Conservation (phyloP, 1,139 yeast genomes). For the Candida glucosophila region DNA sequence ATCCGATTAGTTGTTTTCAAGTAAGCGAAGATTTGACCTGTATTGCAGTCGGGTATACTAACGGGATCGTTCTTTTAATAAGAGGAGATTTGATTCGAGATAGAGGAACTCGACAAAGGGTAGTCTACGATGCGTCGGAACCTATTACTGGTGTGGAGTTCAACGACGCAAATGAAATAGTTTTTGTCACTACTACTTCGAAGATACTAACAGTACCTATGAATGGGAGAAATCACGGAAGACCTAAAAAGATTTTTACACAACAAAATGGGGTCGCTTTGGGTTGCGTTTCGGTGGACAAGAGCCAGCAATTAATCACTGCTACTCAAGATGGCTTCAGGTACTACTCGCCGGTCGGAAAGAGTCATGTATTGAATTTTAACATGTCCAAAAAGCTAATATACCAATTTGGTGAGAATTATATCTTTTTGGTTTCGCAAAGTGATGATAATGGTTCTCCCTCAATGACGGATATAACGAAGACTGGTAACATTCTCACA, state of each 20-base stretch:
- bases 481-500: neutral
- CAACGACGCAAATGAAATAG: conserved; percentile 32
- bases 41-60: conserved; percentile 76
- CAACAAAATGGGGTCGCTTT: conserved; percentile 60
- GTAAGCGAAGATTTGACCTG: conserved; percentile 52
- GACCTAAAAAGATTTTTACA: conserved; percentile 57
- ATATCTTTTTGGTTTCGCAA: conserved; percentile 50
- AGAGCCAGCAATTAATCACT: conserved; percentile 37
- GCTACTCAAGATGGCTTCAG: conserved; percentile 45
- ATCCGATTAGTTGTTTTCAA: conserved; percentile 63
- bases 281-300: conserved; percentile 49
- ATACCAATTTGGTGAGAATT: conserved; percentile 34
- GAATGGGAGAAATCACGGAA: conserved; percentile 67
- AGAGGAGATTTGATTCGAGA: conserved; percentile 87
- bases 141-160: conserved; percentile 76
- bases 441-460: conserved; percentile 7
- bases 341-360: conserved; percentile 47
- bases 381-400: conserved; percentile 53
- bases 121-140: conserved; percentile 61
- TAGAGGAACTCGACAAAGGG: conserved; percentile 80
- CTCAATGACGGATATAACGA: conserved; percentile 4
- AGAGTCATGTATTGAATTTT: conserved; percentile 49
- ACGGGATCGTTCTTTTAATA: conserved; percentile 74
- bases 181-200: conserved; percentile 64
- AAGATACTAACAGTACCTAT: conserved; percentile 69